A percentile compares a stretch with the other conserved stretches of the same genome.
Evolutionary conservation across 305 asterid genomes (phyloP).

Genomic region (Rubia balearica): DNA sequence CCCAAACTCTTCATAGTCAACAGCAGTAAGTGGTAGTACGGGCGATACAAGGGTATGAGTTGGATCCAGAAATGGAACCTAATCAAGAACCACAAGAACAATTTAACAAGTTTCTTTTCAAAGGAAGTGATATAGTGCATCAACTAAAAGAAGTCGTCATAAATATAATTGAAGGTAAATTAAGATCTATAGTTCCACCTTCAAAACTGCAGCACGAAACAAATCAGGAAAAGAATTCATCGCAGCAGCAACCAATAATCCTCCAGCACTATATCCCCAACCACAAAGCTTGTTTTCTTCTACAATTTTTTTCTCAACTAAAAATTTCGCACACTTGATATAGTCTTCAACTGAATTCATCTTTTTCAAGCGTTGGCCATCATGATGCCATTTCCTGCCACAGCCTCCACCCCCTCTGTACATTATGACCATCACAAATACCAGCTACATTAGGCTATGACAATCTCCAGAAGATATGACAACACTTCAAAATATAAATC

Average conservation of each 20-base stretch:
- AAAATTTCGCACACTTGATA: conserved; percentile 76
- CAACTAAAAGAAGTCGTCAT: conserved; percentile 3
- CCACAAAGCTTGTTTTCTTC: conserved; percentile 80
- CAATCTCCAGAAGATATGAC: background rate
- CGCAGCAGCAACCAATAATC: conserved; percentile 87
- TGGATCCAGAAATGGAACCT: conserved; percentile 95
- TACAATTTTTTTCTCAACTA: conserved; percentile 57
- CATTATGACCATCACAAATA: conserved; percentile 21
- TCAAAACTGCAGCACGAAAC: conserved; percentile 81
- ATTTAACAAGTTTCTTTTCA: conserved; percentile 12
- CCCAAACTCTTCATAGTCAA: conserved; percentile 92
- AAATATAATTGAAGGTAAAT: background rate
- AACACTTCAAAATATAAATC: background rate
- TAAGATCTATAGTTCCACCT: conserved; percentile 34
- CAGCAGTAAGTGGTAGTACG: conserved; percentile 61
- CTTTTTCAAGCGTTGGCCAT: conserved; percentile 67
- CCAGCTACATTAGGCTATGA: background rate
- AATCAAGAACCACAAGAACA: conserved; percentile 14
- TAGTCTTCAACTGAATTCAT: conserved; percentile 67
- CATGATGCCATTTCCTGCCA: conserved; percentile 72
- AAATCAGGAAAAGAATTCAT: conserved; percentile 64
- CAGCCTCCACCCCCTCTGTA: conserved; percentile 93
- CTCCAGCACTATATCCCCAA: conserved; percentile 98
- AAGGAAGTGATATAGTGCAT: background rate
- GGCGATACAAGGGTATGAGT: conserved; percentile 74